Evolutionary conservation across 2,329 filamentous ascomycete genomes (phyloP), one percentile per base, ranked within the genome.

Genomic region (Fusarium ramigenum): DNA sequence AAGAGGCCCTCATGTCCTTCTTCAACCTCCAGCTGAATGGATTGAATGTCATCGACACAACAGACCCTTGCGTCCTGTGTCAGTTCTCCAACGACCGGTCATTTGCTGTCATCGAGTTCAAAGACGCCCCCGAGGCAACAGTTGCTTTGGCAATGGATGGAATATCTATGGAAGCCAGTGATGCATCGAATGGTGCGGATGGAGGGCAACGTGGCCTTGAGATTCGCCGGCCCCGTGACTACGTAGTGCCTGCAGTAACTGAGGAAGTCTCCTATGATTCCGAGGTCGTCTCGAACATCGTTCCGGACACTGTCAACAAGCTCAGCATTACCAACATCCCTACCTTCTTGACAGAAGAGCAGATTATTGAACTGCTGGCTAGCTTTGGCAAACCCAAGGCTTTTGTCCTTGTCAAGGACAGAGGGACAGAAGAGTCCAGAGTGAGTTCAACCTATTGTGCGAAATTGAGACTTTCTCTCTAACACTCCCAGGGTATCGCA

Each of bases 11-110:
- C 44, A 85, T 92, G 68, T 88, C 91, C 28, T 99, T 98, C 84
- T 98, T 99, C 88, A 99, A 99, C 79, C 87, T 97, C 30, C 95
- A 98, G 81, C 89, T 99, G 58, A 98, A 99, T 78, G 95, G 95
- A n/a, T 86, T 99, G 52, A 99, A 99, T 78, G 93, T 98, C 40
- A 90, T 97, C 59, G 91, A 94, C 74, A 91, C 90, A 73, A 88
- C 89, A 52, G 95, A 98, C 78, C 95, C 96, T 40, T 98, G 96
- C 80, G 87, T 94, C 59, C 91, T 92, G 12, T 94, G 93, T 42
- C 93, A 97, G 77, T 87, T 98, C 63, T 93, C 95, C 28, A 90
- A 91, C 66, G 94, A 97, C 80, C 86, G 88, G 62, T 88, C 89
- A 2, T 98, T 97, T 82, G 96, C 95, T 15, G 88, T 98, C 49